These are phyloP conservation scores for Carex scoparia DNA, from an alignment of 176 grass and related monocot genomes.

Conservation along the genomic window DNA sequence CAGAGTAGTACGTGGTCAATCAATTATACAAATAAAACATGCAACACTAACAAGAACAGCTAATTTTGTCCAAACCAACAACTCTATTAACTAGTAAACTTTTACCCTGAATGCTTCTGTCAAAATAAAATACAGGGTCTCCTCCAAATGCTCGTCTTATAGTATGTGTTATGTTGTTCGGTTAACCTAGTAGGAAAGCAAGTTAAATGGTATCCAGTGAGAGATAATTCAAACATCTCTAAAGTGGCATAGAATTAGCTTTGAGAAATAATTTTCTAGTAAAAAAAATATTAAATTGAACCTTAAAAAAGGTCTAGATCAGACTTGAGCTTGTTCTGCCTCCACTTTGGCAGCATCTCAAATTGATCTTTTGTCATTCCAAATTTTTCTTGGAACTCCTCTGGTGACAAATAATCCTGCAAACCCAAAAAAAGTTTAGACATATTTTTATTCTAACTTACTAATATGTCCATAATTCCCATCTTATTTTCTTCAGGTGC, in stretches of 20 bases:
- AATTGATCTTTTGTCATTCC: slow-evolving; percentile 57
- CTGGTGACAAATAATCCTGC: slow-evolving; percentile 59
- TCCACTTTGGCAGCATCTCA: slow-evolving; percentile 82
- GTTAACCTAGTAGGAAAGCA: neutral
- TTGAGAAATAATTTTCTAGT: neutral
- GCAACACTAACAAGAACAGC: neutral
- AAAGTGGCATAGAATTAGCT: neutral
- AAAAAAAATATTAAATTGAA: neutral
- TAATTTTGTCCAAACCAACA: neutral
- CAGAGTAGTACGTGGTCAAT: neutral
- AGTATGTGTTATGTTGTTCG: neutral
- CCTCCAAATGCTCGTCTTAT: neutral
- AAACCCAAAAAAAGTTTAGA: slow-evolving; percentile 8
- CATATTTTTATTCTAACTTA: neutral
- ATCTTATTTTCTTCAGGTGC: neutral
- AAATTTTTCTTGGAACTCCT: slow-evolving; percentile 73
- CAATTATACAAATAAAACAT: neutral
- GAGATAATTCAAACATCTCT: neutral
- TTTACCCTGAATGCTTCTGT: neutral
- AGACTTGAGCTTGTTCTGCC: slow-evolving; percentile 78
- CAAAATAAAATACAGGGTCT: neutral
- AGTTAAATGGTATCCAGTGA: neutral
- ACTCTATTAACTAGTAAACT: neutral
- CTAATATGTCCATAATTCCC: neutral
- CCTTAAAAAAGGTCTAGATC: slow-evolving; percentile 59